Evolutionary conservation across 352 stramenopile genomes (phyloP).

Genomic region (Phytopythium kandeliae): DNA sequence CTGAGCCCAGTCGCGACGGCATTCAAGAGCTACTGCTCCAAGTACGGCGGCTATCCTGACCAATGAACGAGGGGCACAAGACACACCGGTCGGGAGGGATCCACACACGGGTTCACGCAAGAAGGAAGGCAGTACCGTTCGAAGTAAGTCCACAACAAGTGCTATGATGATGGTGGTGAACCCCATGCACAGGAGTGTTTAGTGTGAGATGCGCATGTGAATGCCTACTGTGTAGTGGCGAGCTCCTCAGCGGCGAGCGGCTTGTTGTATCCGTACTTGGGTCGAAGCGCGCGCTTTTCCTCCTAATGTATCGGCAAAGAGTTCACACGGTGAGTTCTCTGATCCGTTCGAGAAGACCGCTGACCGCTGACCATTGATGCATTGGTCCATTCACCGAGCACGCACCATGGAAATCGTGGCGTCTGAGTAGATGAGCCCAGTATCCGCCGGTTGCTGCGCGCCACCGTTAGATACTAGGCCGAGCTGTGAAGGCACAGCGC

Average conservation of each 20-base stretch:
- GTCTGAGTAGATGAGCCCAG: conserved; percentile 51
- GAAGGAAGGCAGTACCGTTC: conserved; percentile 13
- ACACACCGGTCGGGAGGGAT: not conserved
- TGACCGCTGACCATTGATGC: not conserved
- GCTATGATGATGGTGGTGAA: conserved; percentile 8
- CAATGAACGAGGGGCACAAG: conserved; percentile 10
- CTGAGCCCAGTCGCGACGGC: conserved; percentile 27
- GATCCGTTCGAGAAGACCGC: not conserved
- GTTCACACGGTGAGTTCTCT: not conserved
- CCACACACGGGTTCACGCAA: not conserved
- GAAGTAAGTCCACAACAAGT: conserved; percentile 3
- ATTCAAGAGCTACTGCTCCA: conserved; percentile 83
- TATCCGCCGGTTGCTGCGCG: conserved; percentile 11
- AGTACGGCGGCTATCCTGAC: conserved; percentile 80
- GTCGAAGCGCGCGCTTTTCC: conserved; percentile 71
- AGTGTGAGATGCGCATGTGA: not conserved
- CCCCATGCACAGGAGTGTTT: conserved; percentile 7
- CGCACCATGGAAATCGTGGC: conserved; percentile 55
- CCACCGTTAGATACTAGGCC: not conserved
- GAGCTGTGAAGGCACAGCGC: not conserved
- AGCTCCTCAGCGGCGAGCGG: conserved; percentile 12
- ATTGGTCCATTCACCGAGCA: not conserved
- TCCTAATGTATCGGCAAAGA: conserved; percentile 27
- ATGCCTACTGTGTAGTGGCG: conserved; percentile 12
- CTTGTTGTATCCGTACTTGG: conserved; percentile 72